Base-by-base conservation (phyloP, 2,329 filamentous ascomycete species). In the Pestalotiopsis sp. region DNA sequence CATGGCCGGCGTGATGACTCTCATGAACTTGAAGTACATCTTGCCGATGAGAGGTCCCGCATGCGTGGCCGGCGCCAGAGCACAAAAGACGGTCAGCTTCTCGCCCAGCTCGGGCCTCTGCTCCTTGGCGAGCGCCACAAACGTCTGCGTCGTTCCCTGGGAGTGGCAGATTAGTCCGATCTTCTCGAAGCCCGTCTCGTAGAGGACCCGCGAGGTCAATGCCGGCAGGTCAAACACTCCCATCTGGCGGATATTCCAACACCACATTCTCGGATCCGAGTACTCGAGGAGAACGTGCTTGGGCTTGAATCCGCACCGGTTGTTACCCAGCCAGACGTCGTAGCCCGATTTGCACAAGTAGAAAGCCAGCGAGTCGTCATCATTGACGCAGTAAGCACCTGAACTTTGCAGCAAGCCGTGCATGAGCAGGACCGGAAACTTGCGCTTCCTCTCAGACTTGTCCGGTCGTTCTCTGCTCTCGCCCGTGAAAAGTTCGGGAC, bases 291-390 rank as follows among this genome's bases (percentile, higher is more conserved):
- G 81, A 2, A 86, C 87, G 76, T 98, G 95, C 71, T 90, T 88
- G 0, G 95, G 95, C 0, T 87, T 83, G 79, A 96, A 94, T 1
- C 95, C 95, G 76, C 94, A 97, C 23, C 95, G 88, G 77, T 97
- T 98, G 81, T 97, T 97, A 4, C 95, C 95, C 17, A 98, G 85
- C 95, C 95, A 98, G 52, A 98, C 93, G 78, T 98, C 95, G 79
- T 94, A 98, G 1, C 95, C 95, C 0, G 92, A 90, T 80, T 97
- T 97, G 79, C 93, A 94, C 7, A 98, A 89, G 82, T 92, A 97
- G 80, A 98, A 98, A 0, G 95, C 95, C 7, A 98, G 86, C 31
- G 92, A 95, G 72, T 94, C 90, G 71, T 97, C 94, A 75, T 97
- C 95, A 77, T 95, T 97, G 72, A 91, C 91, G 79, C 94, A 97